Conservation (phyloP, 2,329 filamentous ascomycete species). For the Phyllosticta capitalensis region DNA sequence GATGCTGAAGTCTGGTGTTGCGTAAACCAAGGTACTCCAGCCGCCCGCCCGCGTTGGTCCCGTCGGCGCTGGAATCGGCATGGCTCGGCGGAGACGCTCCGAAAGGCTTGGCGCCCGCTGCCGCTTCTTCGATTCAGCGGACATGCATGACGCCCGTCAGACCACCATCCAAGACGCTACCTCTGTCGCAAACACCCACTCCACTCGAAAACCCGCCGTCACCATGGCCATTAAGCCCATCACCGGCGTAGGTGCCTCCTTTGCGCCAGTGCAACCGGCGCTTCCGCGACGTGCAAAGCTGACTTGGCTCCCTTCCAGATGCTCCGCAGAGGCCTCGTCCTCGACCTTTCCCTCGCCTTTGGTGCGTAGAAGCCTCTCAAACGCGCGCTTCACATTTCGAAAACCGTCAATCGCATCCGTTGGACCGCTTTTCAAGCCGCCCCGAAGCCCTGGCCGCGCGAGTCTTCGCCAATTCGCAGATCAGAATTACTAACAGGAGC, state of each 20-base stretch:
- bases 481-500: not conserved
- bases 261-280: not conserved
- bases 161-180: not conserved
- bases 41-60: not conserved
- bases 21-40: not conserved
- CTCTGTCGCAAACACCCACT: slow-evolving; percentile 1
- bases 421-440: not conserved
- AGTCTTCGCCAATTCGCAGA: not conserved
- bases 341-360: slow-evolving; percentile 56
- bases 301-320: slow-evolving; percentile 36
- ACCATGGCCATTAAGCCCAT: slow-evolving; percentile 41
- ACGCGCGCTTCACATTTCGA: not conserved
- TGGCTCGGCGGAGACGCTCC: not conserved
- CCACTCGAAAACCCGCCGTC: slow-evolving; percentile 15
- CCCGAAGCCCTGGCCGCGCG: not conserved
- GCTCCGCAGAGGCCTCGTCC: slow-evolving; percentile 55
- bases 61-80: not conserved
- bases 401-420: not conserved
- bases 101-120: not conserved
- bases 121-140: slow-evolving; percentile 1
- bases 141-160: slow-evolving; percentile 2
- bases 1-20: not conserved
- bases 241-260: slow-evolving; percentile 37
- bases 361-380: slow-evolving; percentile 40
- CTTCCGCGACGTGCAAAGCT: slow-evolving; percentile 1